Base-by-base conservation (phyloP, 345 rosid genomes). In the Capsella bursapastoris region DNA sequence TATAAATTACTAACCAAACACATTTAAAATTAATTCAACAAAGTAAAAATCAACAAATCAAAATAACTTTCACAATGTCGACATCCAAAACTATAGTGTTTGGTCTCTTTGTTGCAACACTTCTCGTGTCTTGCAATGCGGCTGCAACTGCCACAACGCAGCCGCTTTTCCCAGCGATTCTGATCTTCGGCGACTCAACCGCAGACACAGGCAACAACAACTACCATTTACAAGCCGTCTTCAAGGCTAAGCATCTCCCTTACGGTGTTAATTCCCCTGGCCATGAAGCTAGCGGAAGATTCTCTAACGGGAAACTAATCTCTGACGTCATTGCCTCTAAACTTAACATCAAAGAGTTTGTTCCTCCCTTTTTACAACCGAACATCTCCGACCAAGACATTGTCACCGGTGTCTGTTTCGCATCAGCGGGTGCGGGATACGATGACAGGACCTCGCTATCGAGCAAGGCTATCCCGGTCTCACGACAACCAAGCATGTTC, bases 401-500 rank as follows among this genome's bases (percentile, higher is more conserved):
- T 41, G 6, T 61, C 4, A 75, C 69, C 5, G 79, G 79, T 0
- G 79, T 75, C 66, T 50, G 74, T 70, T 75, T 68, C 0, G 74
- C 69, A n/a, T 75, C 74, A 1, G 68, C 74, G 0, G 74, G 73
- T 0, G 61, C 79, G 1, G 79, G 79, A 0, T 75, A 67, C 2
- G 74, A 75, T 68, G 77, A 73, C 45, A 15, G 14, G 44, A 73
- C 71, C 2, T 73, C 77, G 3, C 43, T 73, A 1, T 37, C 73
- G 2, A 75, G 82, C 0, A 6, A 52, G 0, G 87, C 63, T 0
- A 71, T 86, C 27, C 81, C 88, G 0, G 47, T 87, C 52, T 79
- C 84, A 9, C 27, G 72, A 60, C 94, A 89, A 66, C 62, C 83
- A 5, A 73, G 70, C 9, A 49, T 66, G 37, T 84, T 91, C 70